Evolutionary conservation across 345 rosid genomes (phyloP), one percentile per base, ranked within the genome.

Genomic region (Arabis alpina): DNA sequence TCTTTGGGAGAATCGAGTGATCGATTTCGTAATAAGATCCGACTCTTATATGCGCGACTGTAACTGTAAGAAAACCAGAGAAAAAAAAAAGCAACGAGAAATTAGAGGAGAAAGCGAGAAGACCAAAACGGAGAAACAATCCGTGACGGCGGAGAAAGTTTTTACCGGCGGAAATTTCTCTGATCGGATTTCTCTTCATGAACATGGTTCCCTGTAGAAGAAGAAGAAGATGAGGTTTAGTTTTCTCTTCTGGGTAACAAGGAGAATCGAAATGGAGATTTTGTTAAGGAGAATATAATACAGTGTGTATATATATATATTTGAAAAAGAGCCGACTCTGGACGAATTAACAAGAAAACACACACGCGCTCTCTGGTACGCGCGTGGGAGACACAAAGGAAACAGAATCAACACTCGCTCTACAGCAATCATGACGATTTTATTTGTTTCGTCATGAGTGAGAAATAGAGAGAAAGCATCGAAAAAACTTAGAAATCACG

Each of bases 1-100:
- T 76, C 15, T 59, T 61, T 27, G 89, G 79, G 49, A 94, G 84
- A 83, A 79, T 76, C 19, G 90, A 64, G 68, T 61, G 82, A 75
- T 92, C 91, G 63, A 92, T 77, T 74, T 87, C 89, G 74, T 92
- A 94, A 68, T 85, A 88, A 40, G 87, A 86, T 5, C 91, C 85
- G 23, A 80, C 81, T 69, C 56, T 73, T 3, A 94, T 74, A 48
- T 85, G 95, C n/a, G 84, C 85, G 3, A 82, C 73, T n/a, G 81
- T 82, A 57, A 79, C 87, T 74, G 44, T 25, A 42, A 41, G 2
- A 36, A 9, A 39, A 48, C 5, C 13, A 16, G 50, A 52, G 9
- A 32, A 5, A 34, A 1, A 6, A 19, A 48, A 37, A 55, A 19
- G 34, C 7, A 2, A 1, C 36, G 9, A 0, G 2, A 2, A 53